phyloP scores from a whole-genome alignment of 2,329 filamentous ascomycete species.

The Dactylonectria macrodidyma region DNA sequence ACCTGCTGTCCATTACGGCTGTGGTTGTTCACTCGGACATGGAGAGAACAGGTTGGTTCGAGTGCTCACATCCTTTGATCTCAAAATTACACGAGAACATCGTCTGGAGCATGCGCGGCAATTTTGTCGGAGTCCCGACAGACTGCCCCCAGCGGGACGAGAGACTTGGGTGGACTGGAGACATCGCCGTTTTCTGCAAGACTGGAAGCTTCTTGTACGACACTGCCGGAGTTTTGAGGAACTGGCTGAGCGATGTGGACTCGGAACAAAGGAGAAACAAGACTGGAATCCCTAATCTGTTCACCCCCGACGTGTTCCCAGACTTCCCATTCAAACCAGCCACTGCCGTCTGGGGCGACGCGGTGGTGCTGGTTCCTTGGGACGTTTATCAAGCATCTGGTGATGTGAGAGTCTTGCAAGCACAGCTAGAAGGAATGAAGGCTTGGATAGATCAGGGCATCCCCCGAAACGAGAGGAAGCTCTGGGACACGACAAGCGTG shows the following conservation, averaged over 20 bases:
- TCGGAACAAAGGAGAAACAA: slow-evolving; percentile 36
- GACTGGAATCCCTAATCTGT: slow-evolving; percentile 40
- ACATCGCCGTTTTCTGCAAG: slow-evolving; percentile 64
- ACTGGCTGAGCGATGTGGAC: slow-evolving; percentile 42
- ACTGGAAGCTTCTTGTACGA: slow-evolving; percentile 69
- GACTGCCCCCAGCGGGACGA: slow-evolving; percentile 72
- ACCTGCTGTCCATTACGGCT: slow-evolving; percentile 43
- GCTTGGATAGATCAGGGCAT: slow-evolving; percentile 24
- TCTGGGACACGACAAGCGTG: background rate
- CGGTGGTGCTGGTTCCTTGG: slow-evolving; percentile 58
- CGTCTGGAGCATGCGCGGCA: slow-evolving; percentile 70
- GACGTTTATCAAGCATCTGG: slow-evolving; percentile 57
- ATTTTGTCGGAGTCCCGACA: slow-evolving; percentile 70
- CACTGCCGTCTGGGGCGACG: slow-evolving; percentile 60
- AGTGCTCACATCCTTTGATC: slow-evolving; percentile 65
- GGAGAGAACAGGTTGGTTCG: slow-evolving; percentile 64
- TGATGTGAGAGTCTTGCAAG: slow-evolving; percentile 53
- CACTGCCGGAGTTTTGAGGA: slow-evolving; percentile 62
- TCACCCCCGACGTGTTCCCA: slow-evolving; percentile 40
- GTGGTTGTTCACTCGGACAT: slow-evolving; percentile 68
- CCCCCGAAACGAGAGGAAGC: slow-evolving; percentile 48
- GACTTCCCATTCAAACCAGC: slow-evolving; percentile 21
- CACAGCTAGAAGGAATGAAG: background rate
- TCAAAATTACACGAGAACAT: slow-evolving; percentile 70
- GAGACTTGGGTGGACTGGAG: slow-evolving; percentile 68